Percentiles rank a stretch among this genome's conserved stretches.
Conservation (phyloP, 257 asterid species). For the Plantago elongata region DNA sequence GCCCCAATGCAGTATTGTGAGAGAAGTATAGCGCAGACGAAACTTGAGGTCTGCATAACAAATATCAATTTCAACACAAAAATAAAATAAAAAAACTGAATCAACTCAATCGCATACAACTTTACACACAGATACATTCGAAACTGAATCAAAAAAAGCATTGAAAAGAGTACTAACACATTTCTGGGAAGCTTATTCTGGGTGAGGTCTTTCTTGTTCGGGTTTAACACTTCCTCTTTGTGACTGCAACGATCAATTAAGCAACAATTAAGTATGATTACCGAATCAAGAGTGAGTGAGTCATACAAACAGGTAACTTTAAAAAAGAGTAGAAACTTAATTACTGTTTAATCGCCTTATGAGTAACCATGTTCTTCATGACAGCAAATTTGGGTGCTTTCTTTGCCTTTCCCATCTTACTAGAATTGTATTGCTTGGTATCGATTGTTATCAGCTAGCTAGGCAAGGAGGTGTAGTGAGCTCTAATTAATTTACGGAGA, state of each 20-base stretch:
- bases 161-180: conserved; percentile 43
- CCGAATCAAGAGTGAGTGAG: background rate
- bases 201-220: conserved; percentile 79
- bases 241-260: conserved; percentile 35
- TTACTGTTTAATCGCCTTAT: conserved; percentile 72
- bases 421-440: background rate
- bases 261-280: background rate
- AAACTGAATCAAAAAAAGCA: too few relatives aligned
- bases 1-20: conserved; percentile 90
- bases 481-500: too few relatives aligned
- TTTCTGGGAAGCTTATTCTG: conserved; percentile 81
- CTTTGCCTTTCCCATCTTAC: conserved; percentile 84
- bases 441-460: too few relatives aligned
- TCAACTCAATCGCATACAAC: too few relatives aligned
- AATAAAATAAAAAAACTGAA: too few relatives aligned
- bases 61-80: too few relatives aligned
- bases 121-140: too few relatives aligned
- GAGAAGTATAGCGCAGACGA: conserved; percentile 84
- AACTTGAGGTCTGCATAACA: conserved; percentile 63
- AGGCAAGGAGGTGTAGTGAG: too few relatives aligned
- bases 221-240: conserved; percentile 78
- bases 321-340: background rate
- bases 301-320: background rate
- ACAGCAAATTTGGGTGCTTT: conserved; percentile 84
- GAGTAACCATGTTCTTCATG: conserved; percentile 72